phyloP scores from a whole-genome alignment of 768 basidiomycete genomes.

The Mycena alexandri region DNA sequence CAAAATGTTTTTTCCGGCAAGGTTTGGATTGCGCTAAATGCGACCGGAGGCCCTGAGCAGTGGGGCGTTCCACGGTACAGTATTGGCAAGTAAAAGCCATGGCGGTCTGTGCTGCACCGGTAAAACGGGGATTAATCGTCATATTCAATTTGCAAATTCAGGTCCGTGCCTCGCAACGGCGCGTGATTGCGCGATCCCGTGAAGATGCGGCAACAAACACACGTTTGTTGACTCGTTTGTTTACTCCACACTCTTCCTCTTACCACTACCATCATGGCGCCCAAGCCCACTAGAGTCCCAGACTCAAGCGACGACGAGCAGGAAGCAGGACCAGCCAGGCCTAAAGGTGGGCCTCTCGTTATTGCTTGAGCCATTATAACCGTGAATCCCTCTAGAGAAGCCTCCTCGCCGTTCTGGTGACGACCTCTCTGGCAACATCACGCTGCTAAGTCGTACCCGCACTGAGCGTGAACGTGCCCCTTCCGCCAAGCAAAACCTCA shows the following conservation, averaged over 20 bases:
- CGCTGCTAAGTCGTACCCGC: neutral
- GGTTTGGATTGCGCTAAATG: neutral
- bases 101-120: neutral
- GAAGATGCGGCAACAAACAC: no score
- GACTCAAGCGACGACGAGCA: neutral
- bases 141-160: no score
- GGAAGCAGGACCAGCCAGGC: no score
- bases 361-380: no score
- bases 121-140: no score
- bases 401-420: neutral
- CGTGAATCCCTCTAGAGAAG: no score
- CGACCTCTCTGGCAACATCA: neutral
- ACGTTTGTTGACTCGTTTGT: neutral
- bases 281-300: neutral
- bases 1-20: neutral
- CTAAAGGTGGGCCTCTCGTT: no score
- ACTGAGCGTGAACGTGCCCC: neutral
- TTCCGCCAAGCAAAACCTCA: neutral
- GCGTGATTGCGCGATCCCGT: neutral
- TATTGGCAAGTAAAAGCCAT: conserved; percentile 3
- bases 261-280: conserved; percentile 3
- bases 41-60: neutral
- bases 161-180: no score
- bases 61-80: neutral
- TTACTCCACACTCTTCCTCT: neutral